These are phyloP conservation scores for Coffea humblotiana DNA, from an alignment of 305 asterid species.

Conservation along the genomic window DNA sequence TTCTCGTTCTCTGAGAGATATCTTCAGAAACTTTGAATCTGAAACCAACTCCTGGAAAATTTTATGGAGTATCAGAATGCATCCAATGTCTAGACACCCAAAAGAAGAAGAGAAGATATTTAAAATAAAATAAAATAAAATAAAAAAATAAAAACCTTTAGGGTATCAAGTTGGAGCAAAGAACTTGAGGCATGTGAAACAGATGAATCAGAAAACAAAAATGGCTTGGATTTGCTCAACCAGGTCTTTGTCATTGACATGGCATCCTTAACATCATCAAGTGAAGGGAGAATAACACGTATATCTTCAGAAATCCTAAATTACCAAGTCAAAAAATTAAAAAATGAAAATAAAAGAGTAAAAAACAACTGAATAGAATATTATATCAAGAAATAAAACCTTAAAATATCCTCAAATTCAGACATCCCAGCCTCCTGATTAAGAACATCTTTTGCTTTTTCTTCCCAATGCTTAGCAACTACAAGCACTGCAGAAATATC, in stretches of 20 bases:
- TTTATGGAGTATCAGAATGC: conserved; percentile 11
- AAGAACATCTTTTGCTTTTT: conserved; percentile 60
- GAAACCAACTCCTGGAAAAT: conserved; percentile 70
- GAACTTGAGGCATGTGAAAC: conserved; percentile 39
- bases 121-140: too few species aligned
- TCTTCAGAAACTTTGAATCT: conserved; percentile 67
- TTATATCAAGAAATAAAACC: conserved; percentile 41
- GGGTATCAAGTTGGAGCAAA: conserved; percentile 47
- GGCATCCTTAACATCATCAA: conserved; percentile 62
- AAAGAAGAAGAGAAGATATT: not conserved
- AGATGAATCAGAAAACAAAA: conserved; percentile 43
- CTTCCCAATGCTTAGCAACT: conserved; percentile 64
- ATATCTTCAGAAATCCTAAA: conserved; percentile 74
- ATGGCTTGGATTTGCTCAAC: conserved; percentile 68
- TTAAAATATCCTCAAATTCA: conserved; percentile 71
- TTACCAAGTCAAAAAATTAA: conserved; percentile 29
- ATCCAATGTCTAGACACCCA: not conserved
- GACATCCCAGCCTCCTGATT: conserved; percentile 52
- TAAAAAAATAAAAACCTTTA: conserved; percentile 61
- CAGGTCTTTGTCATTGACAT: conserved; percentile 70
- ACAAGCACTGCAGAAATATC: conserved; percentile 52
- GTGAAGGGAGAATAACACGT: conserved; percentile 66
- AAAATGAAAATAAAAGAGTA: not conserved
- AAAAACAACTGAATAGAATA: conserved; percentile 13
- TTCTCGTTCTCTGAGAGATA: conserved; percentile 59